A percentile compares a stretch with the other conserved stretches of the same genome.
Conservation (phyloP, 345 rosid species). For the Rhizophora mangle region DNA sequence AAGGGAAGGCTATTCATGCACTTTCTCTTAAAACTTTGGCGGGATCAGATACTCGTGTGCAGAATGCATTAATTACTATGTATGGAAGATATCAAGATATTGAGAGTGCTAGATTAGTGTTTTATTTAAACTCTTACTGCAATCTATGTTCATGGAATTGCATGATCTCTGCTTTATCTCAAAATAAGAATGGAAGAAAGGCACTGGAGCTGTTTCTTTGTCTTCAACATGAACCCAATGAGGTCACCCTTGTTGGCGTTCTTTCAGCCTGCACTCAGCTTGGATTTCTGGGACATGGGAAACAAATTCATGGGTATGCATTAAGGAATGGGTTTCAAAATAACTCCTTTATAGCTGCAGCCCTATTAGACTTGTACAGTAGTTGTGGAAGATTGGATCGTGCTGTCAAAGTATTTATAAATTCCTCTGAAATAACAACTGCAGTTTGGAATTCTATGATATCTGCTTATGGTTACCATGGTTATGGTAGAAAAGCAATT, state of each 20-base stretch:
- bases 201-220: constrained; percentile 46
- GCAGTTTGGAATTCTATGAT: constrained; percentile 53
- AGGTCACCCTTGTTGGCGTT: constrained; percentile 51
- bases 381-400: constrained; percentile 47
- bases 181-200: constrained; percentile 48
- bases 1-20: constrained; percentile 50
- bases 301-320: constrained; percentile 46
- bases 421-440: constrained; percentile 29
- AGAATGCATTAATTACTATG: constrained; percentile 59
- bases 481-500: constrained; percentile 48
- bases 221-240: constrained; percentile 45
- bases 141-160: constrained; percentile 75
- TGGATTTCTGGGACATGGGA: constrained; percentile 45
- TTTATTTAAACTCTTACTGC: constrained; percentile 29
- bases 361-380: constrained; percentile 57
- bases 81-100: constrained; percentile 53
- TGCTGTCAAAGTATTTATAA: constrained; percentile 37
- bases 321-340: constrained; percentile 37
- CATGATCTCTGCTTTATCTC: constrained; percentile 58
- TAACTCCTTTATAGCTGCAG: constrained; percentile 44
- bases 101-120: constrained; percentile 43
- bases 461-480: constrained; percentile 49
- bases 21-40: constrained; percentile 40
- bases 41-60: constrained; percentile 42
- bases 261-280: constrained; percentile 57